Evolutionary conservation across 805 yeast species (phyloP).

Genomic region (Kuraishia cidri): DNA sequence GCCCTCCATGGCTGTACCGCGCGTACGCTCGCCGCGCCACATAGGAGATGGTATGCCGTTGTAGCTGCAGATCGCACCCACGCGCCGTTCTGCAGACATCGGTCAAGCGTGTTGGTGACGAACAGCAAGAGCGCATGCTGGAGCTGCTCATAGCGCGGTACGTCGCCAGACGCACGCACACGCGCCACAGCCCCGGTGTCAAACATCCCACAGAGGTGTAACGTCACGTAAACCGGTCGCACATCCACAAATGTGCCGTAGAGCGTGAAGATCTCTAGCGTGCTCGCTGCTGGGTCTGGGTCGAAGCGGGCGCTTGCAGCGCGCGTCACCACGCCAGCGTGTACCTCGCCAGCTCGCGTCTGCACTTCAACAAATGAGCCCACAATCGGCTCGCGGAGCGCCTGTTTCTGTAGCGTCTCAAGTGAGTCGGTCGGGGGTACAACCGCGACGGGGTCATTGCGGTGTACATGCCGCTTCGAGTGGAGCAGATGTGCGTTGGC

Average conservation of each 20-base stretch:
- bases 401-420: too few species aligned
- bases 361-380: conserved; percentile 33
- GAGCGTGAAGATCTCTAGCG: conserved; percentile 1
- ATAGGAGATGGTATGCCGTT: too few species aligned
- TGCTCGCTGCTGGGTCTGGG: too few species aligned
- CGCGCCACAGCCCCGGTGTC: not conserved
- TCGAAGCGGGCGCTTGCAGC: too few species aligned
- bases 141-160: not conserved
- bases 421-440: too few species aligned
- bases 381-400: conserved; percentile 7
- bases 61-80: too few species aligned
- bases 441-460: too few species aligned
- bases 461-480: too few species aligned
- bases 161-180: not conserved
- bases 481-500: too few species aligned
- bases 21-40: too few species aligned
- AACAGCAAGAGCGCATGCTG: conserved; percentile 1
- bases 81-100: too few species aligned
- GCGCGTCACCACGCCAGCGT: conserved; percentile 28
- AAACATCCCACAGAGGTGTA: conserved; percentile 2
- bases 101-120: not conserved
- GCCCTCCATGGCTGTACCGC: too few species aligned
- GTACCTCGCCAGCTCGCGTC: conserved; percentile 7
- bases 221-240: not conserved
- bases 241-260: not conserved